Percentiles rank a stretch among this genome's conserved stretches.
phyloP scores from a whole-genome alignment of 2,329 filamentous ascomycete species.

The Clarireedia paspali region DNA sequence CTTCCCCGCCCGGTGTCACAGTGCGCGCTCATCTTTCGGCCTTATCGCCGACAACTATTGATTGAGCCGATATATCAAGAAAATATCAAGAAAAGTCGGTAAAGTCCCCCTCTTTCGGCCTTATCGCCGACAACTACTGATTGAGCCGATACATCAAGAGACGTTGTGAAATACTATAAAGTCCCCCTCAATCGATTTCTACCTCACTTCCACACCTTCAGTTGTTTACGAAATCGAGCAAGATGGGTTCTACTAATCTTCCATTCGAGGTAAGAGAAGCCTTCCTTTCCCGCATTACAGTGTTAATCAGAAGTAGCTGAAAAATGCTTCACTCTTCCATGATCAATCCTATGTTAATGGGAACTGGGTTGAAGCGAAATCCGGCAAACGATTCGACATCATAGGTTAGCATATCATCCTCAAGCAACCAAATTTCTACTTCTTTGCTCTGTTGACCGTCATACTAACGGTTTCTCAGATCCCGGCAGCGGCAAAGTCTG shows the following conservation, averaged over 20 bases:
- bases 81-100: no score
- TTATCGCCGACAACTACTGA: no score
- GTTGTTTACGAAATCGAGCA: background rate
- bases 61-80: no score
- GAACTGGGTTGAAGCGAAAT: slow-evolving; percentile 48
- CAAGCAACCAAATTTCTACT: background rate
- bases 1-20: background rate
- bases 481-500: slow-evolving; percentile 36
- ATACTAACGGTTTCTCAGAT: slow-evolving; percentile 30
- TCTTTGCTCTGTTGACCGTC: background rate
- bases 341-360: slow-evolving; percentile 46
- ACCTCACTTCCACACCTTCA: no score
- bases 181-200: no score
- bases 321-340: slow-evolving; percentile 45
- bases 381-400: slow-evolving; percentile 49
- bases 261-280: slow-evolving; percentile 8
- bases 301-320: slow-evolving; percentile 34
- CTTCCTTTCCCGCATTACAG: background rate
- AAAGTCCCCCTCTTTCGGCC: no score
- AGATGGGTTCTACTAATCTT: slow-evolving; percentile 13
- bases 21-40: no score
- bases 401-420: slow-evolving; percentile 32
- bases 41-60: no score
- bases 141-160: no score
- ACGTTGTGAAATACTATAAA: no score